Conservation (phyloP, 345 rosid species). For the Camelina neglecta region DNA sequence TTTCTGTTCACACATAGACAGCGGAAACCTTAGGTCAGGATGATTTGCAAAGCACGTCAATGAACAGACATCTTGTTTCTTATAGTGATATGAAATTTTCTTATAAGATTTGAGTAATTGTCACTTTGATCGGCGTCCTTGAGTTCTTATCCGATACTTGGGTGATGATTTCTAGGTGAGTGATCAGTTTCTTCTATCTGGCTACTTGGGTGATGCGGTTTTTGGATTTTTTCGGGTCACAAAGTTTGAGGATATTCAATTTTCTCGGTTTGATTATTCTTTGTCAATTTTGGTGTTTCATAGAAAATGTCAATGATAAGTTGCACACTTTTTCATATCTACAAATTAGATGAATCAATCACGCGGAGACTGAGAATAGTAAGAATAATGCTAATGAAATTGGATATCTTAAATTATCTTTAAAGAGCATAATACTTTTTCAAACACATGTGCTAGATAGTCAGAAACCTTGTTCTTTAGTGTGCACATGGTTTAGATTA, state of each 20-base stretch:
- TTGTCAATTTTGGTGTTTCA: background rate
- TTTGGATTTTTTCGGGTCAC: background rate
- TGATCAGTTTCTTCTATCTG: background rate
- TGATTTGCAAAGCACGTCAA: background rate
- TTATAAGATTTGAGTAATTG: background rate
- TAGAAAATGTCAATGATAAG: background rate
- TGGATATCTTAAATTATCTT: background rate
- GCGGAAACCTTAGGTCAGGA: background rate
- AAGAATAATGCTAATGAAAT: slow-evolving; percentile 1
- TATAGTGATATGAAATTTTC: background rate
- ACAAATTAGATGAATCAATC: background rate
- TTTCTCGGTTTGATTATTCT: background rate
- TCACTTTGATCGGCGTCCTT: background rate
- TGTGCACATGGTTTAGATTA: slow-evolving; percentile 31
- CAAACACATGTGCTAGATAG: slow-evolving; percentile 24
- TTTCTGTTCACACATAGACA: background rate
- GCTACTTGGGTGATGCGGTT: background rate
- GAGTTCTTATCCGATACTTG: background rate
- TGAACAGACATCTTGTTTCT: background rate
- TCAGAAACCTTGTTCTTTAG: slow-evolving; percentile 27
- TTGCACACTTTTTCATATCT: background rate
- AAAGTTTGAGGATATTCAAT: background rate
- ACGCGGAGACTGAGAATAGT: background rate
- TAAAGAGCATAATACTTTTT: background rate
- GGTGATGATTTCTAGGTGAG: background rate